These are phyloP conservation scores for Cucumis hystrix DNA, from an alignment of 306 rosid species.

Conservation along the genomic window DNA sequence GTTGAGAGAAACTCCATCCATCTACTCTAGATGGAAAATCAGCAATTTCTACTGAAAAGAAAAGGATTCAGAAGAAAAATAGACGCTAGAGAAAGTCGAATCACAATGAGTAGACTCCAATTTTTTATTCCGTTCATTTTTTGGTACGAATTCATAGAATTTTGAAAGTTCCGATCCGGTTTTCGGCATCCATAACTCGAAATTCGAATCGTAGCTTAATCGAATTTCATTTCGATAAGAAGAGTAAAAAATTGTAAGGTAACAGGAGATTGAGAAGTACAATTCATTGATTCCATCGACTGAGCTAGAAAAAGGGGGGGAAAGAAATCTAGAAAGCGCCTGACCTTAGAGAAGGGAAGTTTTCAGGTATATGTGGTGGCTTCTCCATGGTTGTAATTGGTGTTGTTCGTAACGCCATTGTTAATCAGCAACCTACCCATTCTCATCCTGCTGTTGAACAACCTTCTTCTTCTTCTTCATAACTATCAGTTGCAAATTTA, in stretches of 20 bases:
- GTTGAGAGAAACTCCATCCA: conserved; percentile 62
- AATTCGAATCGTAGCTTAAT: not conserved
- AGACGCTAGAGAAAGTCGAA: not conserved
- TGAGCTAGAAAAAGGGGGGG: not conserved
- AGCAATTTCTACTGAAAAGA: not conserved
- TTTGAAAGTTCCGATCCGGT: not conserved
- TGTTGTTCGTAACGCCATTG: not conserved
- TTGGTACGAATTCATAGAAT: not conserved
- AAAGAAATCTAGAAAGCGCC: not conserved
- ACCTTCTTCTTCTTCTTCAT: not conserved
- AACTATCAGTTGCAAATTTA: not conserved
- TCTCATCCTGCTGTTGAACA: no score
- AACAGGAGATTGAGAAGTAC: not conserved
- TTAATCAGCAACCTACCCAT: not conserved
- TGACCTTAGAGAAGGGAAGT: not conserved
- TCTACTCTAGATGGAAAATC: conserved; percentile 6
- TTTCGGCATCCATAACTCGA: not conserved
- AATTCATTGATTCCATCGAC: not conserved
- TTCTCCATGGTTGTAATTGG: not conserved
- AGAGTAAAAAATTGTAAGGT: not conserved
- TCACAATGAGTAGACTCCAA: not conserved
- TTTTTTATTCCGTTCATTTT: not conserved
- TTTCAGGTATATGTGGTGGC: not conserved
- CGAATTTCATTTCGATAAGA: not conserved
- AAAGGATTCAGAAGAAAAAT: not conserved